Conservation (phyloP, 495 filamentous ascomycete genomes). For the Podospora fimiseda region DNA sequence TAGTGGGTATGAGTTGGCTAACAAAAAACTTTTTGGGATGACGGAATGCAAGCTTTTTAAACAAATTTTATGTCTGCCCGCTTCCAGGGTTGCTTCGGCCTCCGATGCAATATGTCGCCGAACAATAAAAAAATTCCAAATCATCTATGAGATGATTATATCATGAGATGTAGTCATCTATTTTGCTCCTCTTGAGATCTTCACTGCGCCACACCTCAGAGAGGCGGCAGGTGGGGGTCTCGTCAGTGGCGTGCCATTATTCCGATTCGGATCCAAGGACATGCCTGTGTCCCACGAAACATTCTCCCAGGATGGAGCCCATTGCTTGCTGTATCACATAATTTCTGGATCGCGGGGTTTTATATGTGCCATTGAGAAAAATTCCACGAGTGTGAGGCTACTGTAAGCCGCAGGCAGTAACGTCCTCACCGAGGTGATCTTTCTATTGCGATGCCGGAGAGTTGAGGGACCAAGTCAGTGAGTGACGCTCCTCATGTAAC, state of each 20-base stretch:
- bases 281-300: background rate
- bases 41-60: constrained; percentile 16
- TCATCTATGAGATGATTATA: too few relatives aligned
- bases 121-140: background rate
- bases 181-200: background rate
- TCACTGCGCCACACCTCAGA: background rate
- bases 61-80: background rate
- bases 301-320: background rate
- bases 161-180: too few relatives aligned
- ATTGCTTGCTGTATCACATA: background rate
- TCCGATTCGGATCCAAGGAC: background rate
- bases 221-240: background rate
- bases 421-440: too few relatives aligned
- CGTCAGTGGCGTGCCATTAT: background rate
- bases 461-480: too few relatives aligned
- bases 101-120: background rate
- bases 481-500: too few relatives aligned
- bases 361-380: background rate
- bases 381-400: background rate
- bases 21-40: constrained; percentile 22
- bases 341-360: background rate
- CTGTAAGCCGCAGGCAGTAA: too few relatives aligned
- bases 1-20: constrained; percentile 1
- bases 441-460: background rate
- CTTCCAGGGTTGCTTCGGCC: background rate